These are phyloP conservation scores for Scenedesmus sp. DNA, from an alignment of 163 green algal genomes.

Conservation along the genomic window DNA sequence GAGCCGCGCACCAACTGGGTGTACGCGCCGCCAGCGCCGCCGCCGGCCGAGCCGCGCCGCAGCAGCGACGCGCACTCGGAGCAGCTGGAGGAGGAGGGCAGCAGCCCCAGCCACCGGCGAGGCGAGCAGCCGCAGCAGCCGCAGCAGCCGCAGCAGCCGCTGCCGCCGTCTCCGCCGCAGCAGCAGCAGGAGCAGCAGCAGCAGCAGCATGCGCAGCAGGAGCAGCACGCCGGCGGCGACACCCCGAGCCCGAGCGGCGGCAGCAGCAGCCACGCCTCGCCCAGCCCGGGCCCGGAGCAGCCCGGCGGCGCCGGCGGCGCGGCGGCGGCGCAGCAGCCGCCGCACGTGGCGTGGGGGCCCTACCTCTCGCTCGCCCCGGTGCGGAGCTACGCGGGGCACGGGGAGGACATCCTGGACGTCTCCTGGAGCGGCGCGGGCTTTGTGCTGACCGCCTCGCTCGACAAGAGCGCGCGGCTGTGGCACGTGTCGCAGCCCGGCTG, in stretches of 20 bases:
- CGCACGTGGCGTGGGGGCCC: conserved; percentile 9
- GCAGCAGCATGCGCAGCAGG: neutral
- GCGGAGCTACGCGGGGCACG: conserved; percentile 64
- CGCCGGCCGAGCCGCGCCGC: neutral
- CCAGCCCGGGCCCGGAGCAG: too few relatives aligned
- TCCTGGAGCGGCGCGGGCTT: conserved; percentile 69
- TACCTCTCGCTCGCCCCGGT: conserved; percentile 30
- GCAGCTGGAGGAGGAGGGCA: conserved; percentile 1
- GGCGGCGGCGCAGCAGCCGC: too few relatives aligned
- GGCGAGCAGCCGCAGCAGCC: conserved; percentile 8
- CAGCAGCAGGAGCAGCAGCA: neutral
- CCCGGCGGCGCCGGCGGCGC: neutral
- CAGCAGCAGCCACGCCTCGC: neutral
- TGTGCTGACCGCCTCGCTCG: conserved; percentile 58
- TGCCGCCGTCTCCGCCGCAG: neutral
- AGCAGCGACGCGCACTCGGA: neutral
- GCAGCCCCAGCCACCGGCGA: neutral
- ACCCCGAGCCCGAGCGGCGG: too few relatives aligned
- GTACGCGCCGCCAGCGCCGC: neutral
- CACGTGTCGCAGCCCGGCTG: conserved; percentile 83
- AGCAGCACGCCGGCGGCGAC: too few relatives aligned
- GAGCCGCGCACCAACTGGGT: conserved; percentile 30
- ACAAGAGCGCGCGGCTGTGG: conserved; percentile 95
- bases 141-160: conserved; percentile 8
- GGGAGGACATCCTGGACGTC: conserved; percentile 91